Conservation (phyloP, 2,329 filamentous ascomycete genomes). For the Thyridium curvatum region DNA sequence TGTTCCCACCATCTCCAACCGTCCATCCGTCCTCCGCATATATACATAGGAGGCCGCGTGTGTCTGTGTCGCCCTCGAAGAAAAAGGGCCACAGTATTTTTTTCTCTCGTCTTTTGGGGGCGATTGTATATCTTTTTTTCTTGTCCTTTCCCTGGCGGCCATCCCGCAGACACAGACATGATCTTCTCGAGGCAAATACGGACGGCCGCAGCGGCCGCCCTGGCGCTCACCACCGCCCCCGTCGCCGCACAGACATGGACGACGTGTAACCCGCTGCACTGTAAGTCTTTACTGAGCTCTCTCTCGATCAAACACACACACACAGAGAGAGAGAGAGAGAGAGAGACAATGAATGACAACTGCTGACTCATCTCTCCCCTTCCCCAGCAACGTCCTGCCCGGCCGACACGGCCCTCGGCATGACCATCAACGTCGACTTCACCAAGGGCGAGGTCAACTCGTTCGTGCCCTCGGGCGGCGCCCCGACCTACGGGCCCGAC, state of each 20-base stretch:
- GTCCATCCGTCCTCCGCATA: too few relatives aligned
- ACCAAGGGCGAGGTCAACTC: constrained; percentile 69
- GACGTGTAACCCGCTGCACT: constrained; percentile 20
- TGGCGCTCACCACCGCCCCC: constrained; percentile 9
- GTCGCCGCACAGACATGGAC: constrained; percentile 23
- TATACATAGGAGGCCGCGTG: too few relatives aligned
- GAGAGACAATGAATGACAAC: too few relatives aligned
- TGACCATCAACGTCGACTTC: constrained; percentile 80
- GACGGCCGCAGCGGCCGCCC: constrained; percentile 9
- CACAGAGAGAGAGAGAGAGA: too few relatives aligned
- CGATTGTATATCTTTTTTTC: neutral
- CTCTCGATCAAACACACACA: neutral
- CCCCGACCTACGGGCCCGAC: constrained; percentile 67
- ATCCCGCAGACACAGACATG: constrained; percentile 9
- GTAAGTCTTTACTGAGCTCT: constrained; percentile 11
- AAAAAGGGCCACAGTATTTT: too few relatives aligned
- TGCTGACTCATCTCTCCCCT: constrained; percentile 11
- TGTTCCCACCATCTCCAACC: too few relatives aligned
- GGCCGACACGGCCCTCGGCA: constrained; percentile 73
- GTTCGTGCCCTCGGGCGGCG: constrained; percentile 62
- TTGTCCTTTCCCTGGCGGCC: neutral
- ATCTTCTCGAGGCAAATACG: constrained; percentile 12
- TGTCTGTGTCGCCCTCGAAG: too few relatives aligned
- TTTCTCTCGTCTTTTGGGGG: neutral
- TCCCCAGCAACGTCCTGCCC: constrained; percentile 64